Evolutionary conservation across 352 stramenopile species (phyloP).

Genomic region (Thalassiosira exigua): DNA sequence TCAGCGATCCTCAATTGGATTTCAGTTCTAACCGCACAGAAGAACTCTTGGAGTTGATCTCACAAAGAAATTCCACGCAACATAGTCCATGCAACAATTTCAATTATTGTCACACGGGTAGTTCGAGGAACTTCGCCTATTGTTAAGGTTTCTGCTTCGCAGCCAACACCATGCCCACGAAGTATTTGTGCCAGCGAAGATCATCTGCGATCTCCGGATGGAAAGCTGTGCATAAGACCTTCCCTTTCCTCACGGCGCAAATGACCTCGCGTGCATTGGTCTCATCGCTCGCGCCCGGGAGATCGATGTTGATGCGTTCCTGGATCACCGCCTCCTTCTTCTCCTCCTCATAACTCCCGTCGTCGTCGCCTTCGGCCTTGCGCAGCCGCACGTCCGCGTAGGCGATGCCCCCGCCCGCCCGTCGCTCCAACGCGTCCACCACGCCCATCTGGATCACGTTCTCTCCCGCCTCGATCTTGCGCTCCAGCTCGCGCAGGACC

Average conservation of each 20-base stretch:
- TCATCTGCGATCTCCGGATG: slow-evolving; percentile 95
- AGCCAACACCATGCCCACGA: slow-evolving; percentile 83
- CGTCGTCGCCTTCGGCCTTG: slow-evolving; percentile 15
- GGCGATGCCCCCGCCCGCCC: slow-evolving; percentile 52
- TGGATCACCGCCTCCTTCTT: slow-evolving; percentile 44
- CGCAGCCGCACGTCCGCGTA: slow-evolving; percentile 64
- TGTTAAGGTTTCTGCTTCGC: slow-evolving; percentile 27
- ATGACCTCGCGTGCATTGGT: slow-evolving; percentile 82
- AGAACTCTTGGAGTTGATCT: no score
- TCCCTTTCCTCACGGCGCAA: slow-evolving; percentile 84
- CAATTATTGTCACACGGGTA: no score
- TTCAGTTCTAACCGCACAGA: no score
- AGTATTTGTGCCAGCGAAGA: slow-evolving; percentile 94
- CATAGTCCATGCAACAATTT: no score
- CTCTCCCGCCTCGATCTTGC: slow-evolving; percentile 77
- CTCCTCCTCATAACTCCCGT: slow-evolving; percentile 34
- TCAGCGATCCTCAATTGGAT: no score
- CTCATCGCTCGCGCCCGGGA: slow-evolving; percentile 77
- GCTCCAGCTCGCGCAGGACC: slow-evolving; percentile 78
- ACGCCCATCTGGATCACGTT: slow-evolving; percentile 80
- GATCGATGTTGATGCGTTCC: slow-evolving; percentile 49
- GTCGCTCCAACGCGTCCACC: slow-evolving; percentile 74
- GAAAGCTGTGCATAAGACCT: slow-evolving; percentile 94
- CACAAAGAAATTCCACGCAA: no score
- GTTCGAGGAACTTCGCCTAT: no score